Conservation (phyloP, 345 rosid genomes). For the Salix arbutifolia region DNA sequence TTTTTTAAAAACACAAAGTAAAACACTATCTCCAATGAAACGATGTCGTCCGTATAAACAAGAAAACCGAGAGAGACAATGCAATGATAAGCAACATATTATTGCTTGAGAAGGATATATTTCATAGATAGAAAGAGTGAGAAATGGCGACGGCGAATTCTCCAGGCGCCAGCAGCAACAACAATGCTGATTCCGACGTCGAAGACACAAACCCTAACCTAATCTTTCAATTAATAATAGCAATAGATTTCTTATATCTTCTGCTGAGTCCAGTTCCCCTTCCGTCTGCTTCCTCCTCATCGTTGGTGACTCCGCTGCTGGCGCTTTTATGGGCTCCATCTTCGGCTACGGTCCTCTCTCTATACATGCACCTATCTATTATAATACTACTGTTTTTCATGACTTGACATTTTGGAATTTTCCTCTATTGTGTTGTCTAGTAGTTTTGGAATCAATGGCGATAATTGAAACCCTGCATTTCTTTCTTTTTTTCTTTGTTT, state of each 20-base stretch:
- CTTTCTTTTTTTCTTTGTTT: no score
- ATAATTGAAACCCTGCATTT: no score
- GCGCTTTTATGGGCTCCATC: conserved; percentile 83
- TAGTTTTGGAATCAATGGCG: no score
- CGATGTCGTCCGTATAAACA: no score
- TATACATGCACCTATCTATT: background rate
- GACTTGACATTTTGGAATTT: background rate
- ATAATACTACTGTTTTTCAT: background rate
- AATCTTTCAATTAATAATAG: background rate
- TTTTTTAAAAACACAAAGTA: no score
- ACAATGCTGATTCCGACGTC: conserved; percentile 10
- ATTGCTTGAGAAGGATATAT: background rate
- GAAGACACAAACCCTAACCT: conserved; percentile 14
- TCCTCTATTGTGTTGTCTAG: background rate
- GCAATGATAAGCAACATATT: no score
- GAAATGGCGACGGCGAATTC: conserved; percentile 18
- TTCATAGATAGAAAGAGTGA: background rate
- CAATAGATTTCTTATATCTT: conserved; percentile 1
- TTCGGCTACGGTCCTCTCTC: conserved; percentile 64
- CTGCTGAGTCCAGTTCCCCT: conserved; percentile 33
- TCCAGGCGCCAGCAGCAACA: conserved; percentile 17
- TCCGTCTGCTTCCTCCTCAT: conserved; percentile 67
- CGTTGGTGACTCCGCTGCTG: conserved; percentile 77
- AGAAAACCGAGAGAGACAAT: no score
- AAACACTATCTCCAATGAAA: no score